phyloP scores from a whole-genome alignment of 2,329 filamentous ascomycete genomes.

The Dothidotthia symphoricarpi region DNA sequence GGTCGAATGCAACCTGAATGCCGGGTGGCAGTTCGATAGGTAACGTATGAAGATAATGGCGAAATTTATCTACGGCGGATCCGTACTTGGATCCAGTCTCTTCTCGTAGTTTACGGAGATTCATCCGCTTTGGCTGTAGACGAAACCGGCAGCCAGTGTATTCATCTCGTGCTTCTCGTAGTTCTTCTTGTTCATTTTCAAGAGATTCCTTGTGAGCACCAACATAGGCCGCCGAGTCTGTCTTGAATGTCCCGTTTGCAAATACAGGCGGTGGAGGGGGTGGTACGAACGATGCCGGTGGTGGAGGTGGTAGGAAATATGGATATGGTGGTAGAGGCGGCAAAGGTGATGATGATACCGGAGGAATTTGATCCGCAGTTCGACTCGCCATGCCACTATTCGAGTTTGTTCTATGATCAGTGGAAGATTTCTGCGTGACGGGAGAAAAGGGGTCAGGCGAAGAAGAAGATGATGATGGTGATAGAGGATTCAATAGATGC shows the following conservation, averaged over 20 bases:
- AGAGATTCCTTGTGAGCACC: neutral
- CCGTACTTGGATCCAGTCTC: slow-evolving; percentile 2
- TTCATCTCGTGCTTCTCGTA: slow-evolving; percentile 7
- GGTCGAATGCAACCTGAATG: neutral
- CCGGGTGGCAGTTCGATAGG: neutral
- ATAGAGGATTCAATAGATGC: too few relatives aligned
- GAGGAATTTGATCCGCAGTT: too few relatives aligned
- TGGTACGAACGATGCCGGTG: too few relatives aligned
- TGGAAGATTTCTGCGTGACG: too few relatives aligned
- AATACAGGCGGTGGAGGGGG: too few relatives aligned
- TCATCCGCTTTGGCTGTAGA: slow-evolving; percentile 1
- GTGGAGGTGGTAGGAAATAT: slow-evolving; percentile 3
- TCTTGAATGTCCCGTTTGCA: too few relatives aligned
- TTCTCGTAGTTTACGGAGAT: slow-evolving; percentile 1
- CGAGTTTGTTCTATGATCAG: too few relatives aligned
- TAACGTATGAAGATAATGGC: neutral
- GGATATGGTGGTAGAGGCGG: slow-evolving; percentile 6
- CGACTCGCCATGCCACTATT: too few relatives aligned
- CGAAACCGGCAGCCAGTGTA: slow-evolving; percentile 3
- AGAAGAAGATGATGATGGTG: too few relatives aligned
- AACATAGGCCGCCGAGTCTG: too few relatives aligned
- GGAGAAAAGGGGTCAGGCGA: too few relatives aligned
- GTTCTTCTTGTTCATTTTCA: slow-evolving; percentile 6
- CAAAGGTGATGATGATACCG: neutral
- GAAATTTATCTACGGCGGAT: neutral